Evolutionary conservation across 1,139 yeast genomes (phyloP), one percentile per base, ranked within the genome.

Genomic region (Kodamaea alishanica): DNA sequence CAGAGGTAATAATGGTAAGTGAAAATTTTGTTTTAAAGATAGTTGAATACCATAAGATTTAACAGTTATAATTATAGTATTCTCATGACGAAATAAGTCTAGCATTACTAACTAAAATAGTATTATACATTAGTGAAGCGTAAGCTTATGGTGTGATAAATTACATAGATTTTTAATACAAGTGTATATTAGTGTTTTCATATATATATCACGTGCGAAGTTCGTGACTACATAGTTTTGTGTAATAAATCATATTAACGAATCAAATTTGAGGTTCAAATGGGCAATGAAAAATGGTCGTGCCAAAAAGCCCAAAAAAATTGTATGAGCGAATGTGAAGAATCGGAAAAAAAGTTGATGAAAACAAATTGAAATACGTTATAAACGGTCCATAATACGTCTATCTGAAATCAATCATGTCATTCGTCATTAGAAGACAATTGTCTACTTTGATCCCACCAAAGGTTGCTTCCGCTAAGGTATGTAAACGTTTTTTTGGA

Each of bases 401-500:
- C 44, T 44, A 42, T 8, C 38, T 15, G 4, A 15, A 26, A 39
- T 39, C 47, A 42, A 48, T 35, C 50, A 85, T 86, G 95, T 86
- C 95, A 60, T 82, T 83, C 75, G 76, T 89, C 68, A 75, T 80
- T 63, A 89, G 86, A 83, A 90, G 97, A 75, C 85, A 84, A 61
- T 79, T 92, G 68, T 89, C 97, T 54, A 85, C 97, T 60, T 79
- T 92, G 73, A 89, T 92, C 62, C 98, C 98, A 58, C 98, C 98
- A 64, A 92, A 92, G 94, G 83, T 92, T 63, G 97, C 96, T 45
- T 89, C 97, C 49, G 94, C 96, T 42, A 78, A 82, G 70, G 94
- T 84, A 79, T 61, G 90, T 83, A 35, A n/a, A 22, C 9, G 33
- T 15, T 8, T 8, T 12, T 9, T n/a, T 28, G 31, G 15, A 15